Percentiles rank a stretch among this genome's conserved stretches.
These are phyloP conservation scores for Boletales sp. DNA, from an alignment of 768 basidiomycete genomes.

Conservation along the genomic window DNA sequence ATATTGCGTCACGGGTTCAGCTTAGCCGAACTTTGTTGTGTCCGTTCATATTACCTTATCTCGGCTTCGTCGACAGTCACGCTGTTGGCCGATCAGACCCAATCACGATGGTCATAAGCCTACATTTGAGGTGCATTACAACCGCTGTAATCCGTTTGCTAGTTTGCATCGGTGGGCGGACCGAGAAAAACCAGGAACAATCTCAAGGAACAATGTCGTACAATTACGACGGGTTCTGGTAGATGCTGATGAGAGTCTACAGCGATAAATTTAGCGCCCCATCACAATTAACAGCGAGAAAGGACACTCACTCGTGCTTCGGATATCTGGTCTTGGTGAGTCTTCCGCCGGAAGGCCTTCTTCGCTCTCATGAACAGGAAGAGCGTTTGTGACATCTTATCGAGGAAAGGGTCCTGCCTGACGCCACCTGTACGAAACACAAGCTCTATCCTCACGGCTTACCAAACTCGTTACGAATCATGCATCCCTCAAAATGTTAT, in stretches of 20 bases:
- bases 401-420: constrained; percentile 11
- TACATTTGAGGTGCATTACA: not conserved
- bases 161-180: not conserved
- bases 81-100: constrained; percentile 3
- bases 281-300: constrained; percentile 32
- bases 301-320: constrained; percentile 16
- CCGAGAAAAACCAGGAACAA: constrained; percentile 18
- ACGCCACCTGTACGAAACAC: constrained; percentile 7
- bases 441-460: constrained; percentile 9
- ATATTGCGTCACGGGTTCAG: constrained; percentile 23
- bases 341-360: constrained; percentile 1
- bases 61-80: constrained; percentile 1
- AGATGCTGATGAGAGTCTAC: constrained; percentile 18
- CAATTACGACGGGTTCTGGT: constrained; percentile 14
- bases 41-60: constrained; percentile 1
- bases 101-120: not conserved
- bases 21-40: constrained; percentile 12
- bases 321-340: constrained; percentile 12
- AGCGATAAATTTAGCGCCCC: constrained; percentile 27
- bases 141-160: not conserved
- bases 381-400: constrained; percentile 5
- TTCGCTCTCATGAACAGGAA: constrained; percentile 9
- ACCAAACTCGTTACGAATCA: not conserved
- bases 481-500: constrained; percentile 6
- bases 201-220: constrained; percentile 25